A percentile compares a stretch with the other conserved stretches of the same genome.
Conservation (phyloP, 1,284 basidiomycete species). For the Sporisorium iseilematis-ciliati region DNA sequence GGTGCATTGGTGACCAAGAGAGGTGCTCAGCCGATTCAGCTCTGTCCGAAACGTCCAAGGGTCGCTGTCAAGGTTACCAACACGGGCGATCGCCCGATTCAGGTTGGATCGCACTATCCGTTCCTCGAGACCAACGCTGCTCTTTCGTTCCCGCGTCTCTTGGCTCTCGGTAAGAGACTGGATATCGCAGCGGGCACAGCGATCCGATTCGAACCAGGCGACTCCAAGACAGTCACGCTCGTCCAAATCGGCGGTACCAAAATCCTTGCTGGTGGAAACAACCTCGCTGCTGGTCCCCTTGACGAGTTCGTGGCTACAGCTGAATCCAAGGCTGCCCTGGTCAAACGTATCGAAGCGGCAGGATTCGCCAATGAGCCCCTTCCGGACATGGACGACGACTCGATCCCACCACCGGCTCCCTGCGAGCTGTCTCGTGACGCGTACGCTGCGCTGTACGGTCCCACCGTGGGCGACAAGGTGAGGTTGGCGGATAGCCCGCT, state of each 20-base stretch:
- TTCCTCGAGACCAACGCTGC: slow-evolving; percentile 90
- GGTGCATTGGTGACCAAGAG: slow-evolving; percentile 54
- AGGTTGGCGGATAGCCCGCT: slow-evolving; percentile 88
- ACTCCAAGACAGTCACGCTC: slow-evolving; percentile 84
- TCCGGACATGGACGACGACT: slow-evolving; percentile 24
- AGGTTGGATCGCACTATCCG: slow-evolving; percentile 78
- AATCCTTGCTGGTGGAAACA: slow-evolving; percentile 78
- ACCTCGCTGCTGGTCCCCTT: slow-evolving; percentile 71
- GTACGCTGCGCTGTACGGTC: slow-evolving; percentile 74
- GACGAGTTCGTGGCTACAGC: slow-evolving; percentile 33
- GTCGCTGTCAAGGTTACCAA: slow-evolving; percentile 86
- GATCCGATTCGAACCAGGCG: slow-evolving; percentile 95
- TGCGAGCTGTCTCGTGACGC: slow-evolving; percentile 55
- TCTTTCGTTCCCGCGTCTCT: slow-evolving; percentile 84
- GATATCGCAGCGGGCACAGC: slow-evolving; percentile 95
- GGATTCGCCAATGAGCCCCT: slow-evolving; percentile 54
- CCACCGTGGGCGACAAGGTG: slow-evolving; percentile 89
- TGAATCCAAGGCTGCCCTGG: slow-evolving; percentile 17
- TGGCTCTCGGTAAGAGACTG: slow-evolving; percentile 85
- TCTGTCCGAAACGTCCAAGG: slow-evolving; percentile 81
- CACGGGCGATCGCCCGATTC: slow-evolving; percentile 92
- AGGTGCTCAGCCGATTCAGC: slow-evolving; percentile 74
- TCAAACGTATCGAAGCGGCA: slow-evolving; percentile 42
- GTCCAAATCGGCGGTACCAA: slow-evolving; percentile 82
- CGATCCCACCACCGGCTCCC: slow-evolving; percentile 28